A percentile compares a stretch with the other conserved stretches of the same genome.
Conservation (phyloP, 257 asterid genomes). For the Euphrasia confusa region DNA sequence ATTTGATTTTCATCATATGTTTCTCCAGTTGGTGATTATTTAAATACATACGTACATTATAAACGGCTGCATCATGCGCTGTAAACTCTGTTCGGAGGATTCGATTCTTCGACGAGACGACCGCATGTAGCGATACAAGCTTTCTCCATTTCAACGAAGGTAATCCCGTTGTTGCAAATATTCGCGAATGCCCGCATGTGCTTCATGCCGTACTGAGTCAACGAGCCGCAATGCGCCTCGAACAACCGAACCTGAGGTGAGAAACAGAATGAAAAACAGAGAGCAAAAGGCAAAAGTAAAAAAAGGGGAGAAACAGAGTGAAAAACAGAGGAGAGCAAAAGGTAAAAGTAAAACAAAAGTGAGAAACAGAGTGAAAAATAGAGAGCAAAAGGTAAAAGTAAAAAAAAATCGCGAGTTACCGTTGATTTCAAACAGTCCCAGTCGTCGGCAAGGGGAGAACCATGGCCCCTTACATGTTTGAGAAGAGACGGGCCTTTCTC, state of each 20-base stretch:
- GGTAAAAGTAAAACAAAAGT: too few species aligned
- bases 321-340: too few species aligned
- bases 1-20: too few species aligned
- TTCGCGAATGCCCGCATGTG: constrained; percentile 86
- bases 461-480: constrained; percentile 34
- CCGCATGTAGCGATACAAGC: constrained; percentile 63
- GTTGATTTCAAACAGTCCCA: constrained; percentile 82
- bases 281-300: too few species aligned
- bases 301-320: too few species aligned
- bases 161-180: constrained; percentile 56
- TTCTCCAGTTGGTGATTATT: too few species aligned
- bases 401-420: constrained; percentile 29
- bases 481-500: constrained; percentile 42
- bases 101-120: constrained; percentile 30
- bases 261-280: background rate
- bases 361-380: background rate
- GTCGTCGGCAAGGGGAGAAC: constrained; percentile 71
- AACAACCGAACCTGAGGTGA: constrained; percentile 53
- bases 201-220: constrained; percentile 85
- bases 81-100: constrained; percentile 30
- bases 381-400: background rate
- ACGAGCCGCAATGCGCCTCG: constrained; percentile 64
- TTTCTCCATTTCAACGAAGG: constrained; percentile 40
- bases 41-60: too few species aligned
- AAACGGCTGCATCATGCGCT: constrained; percentile 36